Conservation (phyloP, 768 basidiomycete genomes). For the Mycena floridula region DNA sequence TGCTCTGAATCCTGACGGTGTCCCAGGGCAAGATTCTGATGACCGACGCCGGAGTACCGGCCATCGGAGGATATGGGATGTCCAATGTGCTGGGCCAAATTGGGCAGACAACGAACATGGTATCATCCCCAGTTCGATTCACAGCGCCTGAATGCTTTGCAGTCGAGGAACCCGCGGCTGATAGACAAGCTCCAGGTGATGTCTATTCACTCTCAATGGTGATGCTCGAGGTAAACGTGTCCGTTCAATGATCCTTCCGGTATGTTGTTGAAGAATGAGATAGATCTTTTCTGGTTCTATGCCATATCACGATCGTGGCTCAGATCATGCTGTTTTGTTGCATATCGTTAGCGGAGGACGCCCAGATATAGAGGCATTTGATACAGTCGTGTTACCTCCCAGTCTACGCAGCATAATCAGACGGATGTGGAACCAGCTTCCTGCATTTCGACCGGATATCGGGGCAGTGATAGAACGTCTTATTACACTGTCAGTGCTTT, state of each 20-base stretch:
- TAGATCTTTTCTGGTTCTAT: neutral
- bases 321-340: neutral
- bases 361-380: neutral
- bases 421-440: neutral
- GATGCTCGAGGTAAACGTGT: constrained; percentile 5
- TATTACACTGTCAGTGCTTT: no score
- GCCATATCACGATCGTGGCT: neutral
- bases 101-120: constrained; percentile 2
- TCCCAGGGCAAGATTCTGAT: constrained; percentile 10
- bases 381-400: no score
- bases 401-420: no score
- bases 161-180: neutral
- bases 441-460: neutral
- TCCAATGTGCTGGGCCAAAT: neutral
- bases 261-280: neutral
- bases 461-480: neutral
- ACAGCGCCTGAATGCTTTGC: constrained; percentile 9
- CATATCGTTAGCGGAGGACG: neutral
- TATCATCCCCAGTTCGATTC: constrained; percentile 5
- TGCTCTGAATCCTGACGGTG: neutral
- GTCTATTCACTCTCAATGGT: constrained; percentile 11
- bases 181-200: constrained; percentile 3
- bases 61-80: constrained; percentile 8
- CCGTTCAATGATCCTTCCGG: neutral
- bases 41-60: neutral